Conservation (phyloP, 1,284 basidiomycete genomes). For the Moesziomyces aphidis region DNA sequence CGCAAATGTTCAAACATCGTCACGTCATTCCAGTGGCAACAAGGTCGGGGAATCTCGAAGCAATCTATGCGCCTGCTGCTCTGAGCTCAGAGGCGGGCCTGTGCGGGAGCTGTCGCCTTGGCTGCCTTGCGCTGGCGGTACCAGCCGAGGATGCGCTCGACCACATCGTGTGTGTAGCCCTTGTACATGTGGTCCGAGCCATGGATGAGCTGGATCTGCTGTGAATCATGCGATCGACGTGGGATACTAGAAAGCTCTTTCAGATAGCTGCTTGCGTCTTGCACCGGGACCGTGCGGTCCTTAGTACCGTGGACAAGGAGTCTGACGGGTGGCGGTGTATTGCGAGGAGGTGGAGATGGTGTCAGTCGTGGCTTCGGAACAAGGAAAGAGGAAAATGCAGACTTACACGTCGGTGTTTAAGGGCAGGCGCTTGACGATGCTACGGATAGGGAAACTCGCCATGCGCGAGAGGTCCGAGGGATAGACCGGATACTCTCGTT, state of each 20-base stretch:
- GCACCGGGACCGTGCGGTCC: conserved; percentile 4
- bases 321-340: neutral
- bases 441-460: conserved; percentile 3
- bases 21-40: no score
- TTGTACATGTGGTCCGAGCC: conserved; percentile 8
- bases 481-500: conserved; percentile 4
- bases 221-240: neutral
- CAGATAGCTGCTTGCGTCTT: conserved; percentile 6
- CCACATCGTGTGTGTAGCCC: conserved; percentile 1
- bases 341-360: no score
- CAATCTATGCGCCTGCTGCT: no score
- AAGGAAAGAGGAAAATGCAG: neutral
- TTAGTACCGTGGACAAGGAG: conserved; percentile 5
- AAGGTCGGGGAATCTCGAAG: no score
- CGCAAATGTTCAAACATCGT: no score
- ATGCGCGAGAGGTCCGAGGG: conserved; percentile 2
- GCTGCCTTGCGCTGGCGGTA: conserved; percentile 6
- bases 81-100: conserved; percentile 2
- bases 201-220: neutral
- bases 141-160: conserved; percentile 2
- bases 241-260: neutral
- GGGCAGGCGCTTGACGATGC: neutral
- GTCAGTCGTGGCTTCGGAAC: neutral
- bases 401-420: conserved; percentile 4
- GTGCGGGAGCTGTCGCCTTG: neutral